These are phyloP conservation scores for Fusarium piperis DNA, from an alignment of 2,329 filamentous ascomycete genomes.

Conservation along the genomic window DNA sequence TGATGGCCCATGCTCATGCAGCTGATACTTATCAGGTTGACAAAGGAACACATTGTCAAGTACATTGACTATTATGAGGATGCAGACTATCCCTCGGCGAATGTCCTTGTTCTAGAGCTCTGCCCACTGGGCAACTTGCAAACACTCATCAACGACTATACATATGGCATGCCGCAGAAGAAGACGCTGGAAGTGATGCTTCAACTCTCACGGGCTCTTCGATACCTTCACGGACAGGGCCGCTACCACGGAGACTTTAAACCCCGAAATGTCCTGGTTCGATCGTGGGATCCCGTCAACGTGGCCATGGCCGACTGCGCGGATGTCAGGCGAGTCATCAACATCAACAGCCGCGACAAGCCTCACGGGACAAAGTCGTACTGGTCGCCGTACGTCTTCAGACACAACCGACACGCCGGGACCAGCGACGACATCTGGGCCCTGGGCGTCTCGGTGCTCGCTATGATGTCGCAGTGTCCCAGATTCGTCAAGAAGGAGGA, in stretches of 20 bases:
- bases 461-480: conserved; percentile 45
- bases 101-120: conserved; percentile 46
- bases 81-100: conserved; percentile 5
- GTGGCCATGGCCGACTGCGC: conserved; percentile 46
- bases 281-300: conserved; percentile 40
- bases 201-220: conserved; percentile 40
- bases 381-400: conserved; percentile 45
- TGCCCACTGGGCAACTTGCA: conserved; percentile 44
- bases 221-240: conserved; percentile 38
- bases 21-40: not conserved
- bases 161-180: conserved; percentile 19
- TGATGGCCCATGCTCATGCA: no score
- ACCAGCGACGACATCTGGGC: conserved; percentile 49
- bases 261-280: conserved; percentile 46
- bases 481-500: conserved; percentile 22
- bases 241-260: conserved; percentile 47
- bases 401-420: conserved; percentile 28
- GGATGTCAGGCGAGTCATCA: conserved; percentile 38
- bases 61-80: conserved; percentile 43
- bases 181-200: conserved; percentile 34
- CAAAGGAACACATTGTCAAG: conserved; percentile 43
- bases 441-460: conserved; percentile 44
- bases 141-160: conserved; percentile 36
- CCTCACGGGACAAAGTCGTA: conserved; percentile 41
- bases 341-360: conserved; percentile 8